Evolutionary conservation across 108 stramenopile genomes (phyloP), one percentile per base, ranked within the genome.

Genomic region (Nannochloropsis salina): DNA sequence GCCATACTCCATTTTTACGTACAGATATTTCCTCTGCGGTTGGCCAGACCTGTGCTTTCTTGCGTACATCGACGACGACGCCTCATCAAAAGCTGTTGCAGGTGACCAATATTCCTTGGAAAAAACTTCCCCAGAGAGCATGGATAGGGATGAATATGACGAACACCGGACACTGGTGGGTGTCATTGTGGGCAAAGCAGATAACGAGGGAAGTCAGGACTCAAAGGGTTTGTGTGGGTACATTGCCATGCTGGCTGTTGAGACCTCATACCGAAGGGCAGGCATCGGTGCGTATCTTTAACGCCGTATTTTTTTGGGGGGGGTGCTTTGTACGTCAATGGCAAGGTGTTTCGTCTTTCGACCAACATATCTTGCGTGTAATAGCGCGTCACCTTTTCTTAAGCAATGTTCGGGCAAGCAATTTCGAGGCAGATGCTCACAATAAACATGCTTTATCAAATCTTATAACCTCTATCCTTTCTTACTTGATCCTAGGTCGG

Each of bases 1-100:
- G 90, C 93, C 93, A 2, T 93, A 93, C 90, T 90, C 89, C 43
- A 92, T 93, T 42, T 93, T 92, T 90, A 93, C 93, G 8, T 93
- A 93, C 90, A 84, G 93, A 8, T 93, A 93, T 89, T 93, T 93
- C 47, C 80, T 93, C 81, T 87, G 85, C 41, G 91, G 91, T 44
- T 93, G 93, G 93, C 93, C 93, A 42, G 61, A 89, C 0, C 83
- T 92, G 21, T 93, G 92, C 42, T 82, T 93, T n/a, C 44, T 91
- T 43, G 92, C 88, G 80, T 90, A 86, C 61, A 31, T 44, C 31
- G 83, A 87, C 41, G 84, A 83, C 11, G 9, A 12, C 84, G 6
- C 11, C 6, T 9, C 42, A 42, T 20, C 9, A 6, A 21, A 15
- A 6, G 15, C 18, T 9, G 9, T n/a, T 85, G 83, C 85, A n/a